Conservation (phyloP, 208 protist species). For the Trypanosoma brucei region DNA sequence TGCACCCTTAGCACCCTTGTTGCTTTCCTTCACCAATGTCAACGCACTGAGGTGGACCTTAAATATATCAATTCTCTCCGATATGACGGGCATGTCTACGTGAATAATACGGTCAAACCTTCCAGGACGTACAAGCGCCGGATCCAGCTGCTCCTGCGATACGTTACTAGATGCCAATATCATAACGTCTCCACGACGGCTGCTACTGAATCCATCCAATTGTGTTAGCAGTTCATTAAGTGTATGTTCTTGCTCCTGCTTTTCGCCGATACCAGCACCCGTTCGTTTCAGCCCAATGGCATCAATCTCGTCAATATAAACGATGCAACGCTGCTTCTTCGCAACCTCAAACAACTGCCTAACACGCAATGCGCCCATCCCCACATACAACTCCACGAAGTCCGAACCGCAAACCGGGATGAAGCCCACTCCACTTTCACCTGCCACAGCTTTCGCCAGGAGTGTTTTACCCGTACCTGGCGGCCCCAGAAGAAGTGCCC, state of each 20-base stretch:
- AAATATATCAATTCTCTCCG: constrained; percentile 95
- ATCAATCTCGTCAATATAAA: constrained; percentile 99
- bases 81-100: constrained; percentile 89
- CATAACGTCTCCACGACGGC: constrained; percentile 78
- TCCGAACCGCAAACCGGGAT: constrained; percentile 91
- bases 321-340: constrained; percentile 92
- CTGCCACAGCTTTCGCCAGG: constrained; percentile 91
- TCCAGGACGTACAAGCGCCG: constrained; percentile 86
- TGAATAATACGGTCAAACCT: constrained; percentile 95
- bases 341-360: constrained; percentile 93
- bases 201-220: constrained; percentile 93
- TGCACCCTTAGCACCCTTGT: not conserved
- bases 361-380: constrained; percentile 91
- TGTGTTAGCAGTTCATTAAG: constrained; percentile 97
- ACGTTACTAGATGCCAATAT: constrained; percentile 96
- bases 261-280: constrained; percentile 66
- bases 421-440: constrained; percentile 90
- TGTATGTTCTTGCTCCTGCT: constrained; percentile 95
- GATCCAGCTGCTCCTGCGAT: constrained; percentile 86
- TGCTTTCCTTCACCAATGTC: constrained; percentile 36
- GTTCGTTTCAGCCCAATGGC: constrained; percentile 89
- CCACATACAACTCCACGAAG: constrained; percentile 97
- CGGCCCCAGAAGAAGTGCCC: constrained; percentile 86
- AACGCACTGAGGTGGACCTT: constrained; percentile 89
- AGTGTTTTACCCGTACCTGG: constrained; percentile 94